Evolutionary conservation across 2,329 filamentous ascomycete species (phyloP), one percentile per base, ranked within the genome.

Genomic region (Fusarium zealandicum): DNA sequence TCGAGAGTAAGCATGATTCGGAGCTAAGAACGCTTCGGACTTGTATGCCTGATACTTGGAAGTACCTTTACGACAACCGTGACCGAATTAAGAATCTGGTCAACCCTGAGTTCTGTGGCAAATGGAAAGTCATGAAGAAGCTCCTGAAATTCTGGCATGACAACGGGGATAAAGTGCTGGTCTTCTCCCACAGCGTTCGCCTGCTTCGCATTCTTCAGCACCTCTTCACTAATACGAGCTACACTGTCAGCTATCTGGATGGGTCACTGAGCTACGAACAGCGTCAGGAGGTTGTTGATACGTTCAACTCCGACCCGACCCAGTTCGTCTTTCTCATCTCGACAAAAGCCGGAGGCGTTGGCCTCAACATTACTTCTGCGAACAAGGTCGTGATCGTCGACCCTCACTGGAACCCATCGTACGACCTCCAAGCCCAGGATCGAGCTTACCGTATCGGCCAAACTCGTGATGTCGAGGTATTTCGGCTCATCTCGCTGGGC

Each of bases 311-410:
- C 1, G 89, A 96, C 68, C 85, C 92, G 0, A 82, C 80, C 4
- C 91, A 95, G 68, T 99, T 99, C 68, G 92, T 97, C 5, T 99
- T 99, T 66, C 80, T 99, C 16, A 97, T 99, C 67, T 96, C 90
- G 17, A 97, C 95, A 6, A 91, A 90, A 69, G 93, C 95, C 3
- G 95, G 95, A 18, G 95, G 95, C 5, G 90, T 97, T 1, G 95
- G 95, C 0, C 80, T 99, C 22, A 99, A 99, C 70, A 98, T 99
- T 69, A 96, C 93, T 0, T 95, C 92, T 2, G 95, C 95, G 2
- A 99, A 99, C 75, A 98, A 98, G 75, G 95, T 99, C 0, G 93
- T 99, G 33, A 91, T 99, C 30, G 87, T 98, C 40, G 95, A 98
- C 70, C 95, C 95, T 0, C 95, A 98, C 67, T 99, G 95, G 95